Percentiles rank a stretch among this genome's conserved stretches.
Evolutionary conservation across 2,329 filamentous ascomycete species (phyloP).

Genomic region (Didymella pinodella): DNA sequence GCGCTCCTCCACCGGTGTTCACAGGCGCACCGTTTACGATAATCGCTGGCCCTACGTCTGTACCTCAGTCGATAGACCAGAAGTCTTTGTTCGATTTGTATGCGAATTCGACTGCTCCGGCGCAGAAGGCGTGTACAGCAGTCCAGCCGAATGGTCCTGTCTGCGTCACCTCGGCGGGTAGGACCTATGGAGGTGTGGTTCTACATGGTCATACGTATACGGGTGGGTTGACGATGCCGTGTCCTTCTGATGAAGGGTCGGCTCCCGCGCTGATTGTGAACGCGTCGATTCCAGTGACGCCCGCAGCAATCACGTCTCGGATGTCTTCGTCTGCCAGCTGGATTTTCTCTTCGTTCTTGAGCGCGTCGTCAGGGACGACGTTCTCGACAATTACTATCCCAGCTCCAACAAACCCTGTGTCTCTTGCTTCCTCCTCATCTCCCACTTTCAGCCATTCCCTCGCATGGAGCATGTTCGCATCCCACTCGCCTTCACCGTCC

Average conservation of each 20-base stretch:
- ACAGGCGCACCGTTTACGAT: conserved; percentile 6
- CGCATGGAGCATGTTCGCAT: no score
- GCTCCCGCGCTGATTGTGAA: no score
- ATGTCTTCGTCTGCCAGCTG: no score
- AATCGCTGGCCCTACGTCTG: not conserved
- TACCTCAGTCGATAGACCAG: not conserved
- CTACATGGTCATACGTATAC: not conserved
- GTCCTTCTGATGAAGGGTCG: not conserved
- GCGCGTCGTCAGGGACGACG: no score
- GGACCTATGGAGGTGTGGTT: not conserved
- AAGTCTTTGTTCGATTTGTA: not conserved
- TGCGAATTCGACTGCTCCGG: not conserved
- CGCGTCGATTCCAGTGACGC: no score
- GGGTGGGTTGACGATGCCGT: not conserved
- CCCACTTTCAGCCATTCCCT: no score
- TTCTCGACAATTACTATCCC: no score
- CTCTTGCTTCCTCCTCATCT: no score
- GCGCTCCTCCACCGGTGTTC: not conserved
- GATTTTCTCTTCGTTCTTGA: no score
- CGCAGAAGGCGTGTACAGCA: not conserved
- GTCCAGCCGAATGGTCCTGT: not conserved
- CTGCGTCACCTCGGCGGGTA: not conserved
- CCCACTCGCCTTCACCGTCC: no score
- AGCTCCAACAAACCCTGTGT: no score
- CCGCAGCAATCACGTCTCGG: no score